Evolutionary conservation across 305 asterid species (phyloP).

Genomic region (Coffea humblotiana): DNA sequence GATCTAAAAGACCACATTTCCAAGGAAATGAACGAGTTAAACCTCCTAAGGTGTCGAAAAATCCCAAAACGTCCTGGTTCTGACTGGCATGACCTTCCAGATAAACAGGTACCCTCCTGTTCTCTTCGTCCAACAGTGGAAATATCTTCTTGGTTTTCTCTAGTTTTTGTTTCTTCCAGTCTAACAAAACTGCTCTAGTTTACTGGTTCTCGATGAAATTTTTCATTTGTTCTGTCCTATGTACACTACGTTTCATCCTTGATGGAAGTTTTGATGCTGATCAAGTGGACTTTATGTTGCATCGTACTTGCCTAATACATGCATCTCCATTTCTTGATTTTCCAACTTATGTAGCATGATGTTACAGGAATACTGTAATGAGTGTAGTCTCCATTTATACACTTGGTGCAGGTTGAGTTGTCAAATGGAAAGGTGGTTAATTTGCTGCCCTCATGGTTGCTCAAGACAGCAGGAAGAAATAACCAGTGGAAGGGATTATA

Average conservation of each 20-base stretch:
- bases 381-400: no score
- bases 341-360: no score
- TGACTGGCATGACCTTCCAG: constrained; percentile 68
- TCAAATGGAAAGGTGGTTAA: constrained; percentile 56
- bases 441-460: constrained; percentile 64
- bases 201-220: neutral
- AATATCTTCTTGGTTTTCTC: neutral
- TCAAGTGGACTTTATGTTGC: neutral
- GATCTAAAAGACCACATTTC: constrained; percentile 50
- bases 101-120: constrained; percentile 43
- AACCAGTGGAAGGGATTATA: constrained; percentile 78
- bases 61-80: constrained; percentile 63
- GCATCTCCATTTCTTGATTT: no score
- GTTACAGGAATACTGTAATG: no score
- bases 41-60: constrained; percentile 52
- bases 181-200: neutral
- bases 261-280: neutral
- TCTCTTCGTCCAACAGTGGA: neutral
- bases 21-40: constrained; percentile 69
- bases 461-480: constrained; percentile 65
- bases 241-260: no score
- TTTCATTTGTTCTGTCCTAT: neutral
- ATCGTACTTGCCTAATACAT: neutral
- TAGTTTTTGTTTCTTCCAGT: no score
- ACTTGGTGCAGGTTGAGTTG: constrained; percentile 43